Evolutionary conservation across 1,284 basidiomycete species (phyloP).

Genomic region (Microbotryum violaceum): DNA sequence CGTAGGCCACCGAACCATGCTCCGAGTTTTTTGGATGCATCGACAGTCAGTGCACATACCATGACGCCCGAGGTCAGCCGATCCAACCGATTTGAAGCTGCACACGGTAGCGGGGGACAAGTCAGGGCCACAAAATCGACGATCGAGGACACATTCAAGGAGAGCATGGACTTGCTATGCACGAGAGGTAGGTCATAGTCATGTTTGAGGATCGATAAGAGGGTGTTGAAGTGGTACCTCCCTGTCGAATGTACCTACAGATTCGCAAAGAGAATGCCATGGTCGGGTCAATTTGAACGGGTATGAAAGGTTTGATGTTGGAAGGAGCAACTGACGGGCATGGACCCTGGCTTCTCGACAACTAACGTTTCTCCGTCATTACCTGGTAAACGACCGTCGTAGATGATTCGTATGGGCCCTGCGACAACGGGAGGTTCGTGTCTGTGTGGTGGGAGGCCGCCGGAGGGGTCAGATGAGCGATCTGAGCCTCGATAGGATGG

Average conservation of each 20-base stretch:
- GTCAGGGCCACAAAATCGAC: not conserved
- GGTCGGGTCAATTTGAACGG: no score
- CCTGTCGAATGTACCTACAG: slow-evolving; percentile 65
- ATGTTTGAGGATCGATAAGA: slow-evolving; percentile 75
- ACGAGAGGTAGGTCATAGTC: slow-evolving; percentile 77
- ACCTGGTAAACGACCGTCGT: slow-evolving; percentile 28
- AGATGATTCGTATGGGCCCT: slow-evolving; percentile 73
- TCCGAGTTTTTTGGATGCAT: slow-evolving; percentile 64
- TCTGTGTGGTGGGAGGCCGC: slow-evolving; percentile 45
- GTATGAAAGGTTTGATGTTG: no score
- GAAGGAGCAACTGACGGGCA: slow-evolving; percentile 40
- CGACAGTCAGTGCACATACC: slow-evolving; percentile 75
- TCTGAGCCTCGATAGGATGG: no score
- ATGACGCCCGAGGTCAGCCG: slow-evolving; percentile 91
- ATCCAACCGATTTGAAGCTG: slow-evolving; percentile 91
- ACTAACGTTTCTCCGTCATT: slow-evolving; percentile 51
- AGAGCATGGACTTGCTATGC: slow-evolving; percentile 56
- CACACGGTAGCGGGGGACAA: not conserved
- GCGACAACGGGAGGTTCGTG: slow-evolving; percentile 94
- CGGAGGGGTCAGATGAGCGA: slow-evolving; percentile 2
- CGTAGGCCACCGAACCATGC: slow-evolving; percentile 57
- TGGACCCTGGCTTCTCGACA: slow-evolving; percentile 88
- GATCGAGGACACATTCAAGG: not conserved
- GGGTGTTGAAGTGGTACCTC: slow-evolving; percentile 75
- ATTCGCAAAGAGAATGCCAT: slow-evolving; percentile 51